Evolutionary conservation across 257 asterid species (phyloP).

Genomic region (Nicotiana paniculata): DNA sequence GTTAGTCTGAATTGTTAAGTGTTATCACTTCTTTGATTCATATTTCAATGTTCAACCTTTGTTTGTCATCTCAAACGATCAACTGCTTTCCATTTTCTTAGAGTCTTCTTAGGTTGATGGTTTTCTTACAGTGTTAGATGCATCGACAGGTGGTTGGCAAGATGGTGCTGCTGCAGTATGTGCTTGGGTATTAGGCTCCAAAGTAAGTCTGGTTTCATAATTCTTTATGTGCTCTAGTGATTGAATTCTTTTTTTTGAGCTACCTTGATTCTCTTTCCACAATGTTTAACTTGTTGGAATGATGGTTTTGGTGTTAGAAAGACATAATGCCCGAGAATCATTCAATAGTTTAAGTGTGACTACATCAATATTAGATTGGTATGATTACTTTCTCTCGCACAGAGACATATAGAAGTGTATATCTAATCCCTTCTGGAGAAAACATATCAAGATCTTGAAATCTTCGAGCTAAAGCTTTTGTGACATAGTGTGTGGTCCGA

Average conservation of each 20-base stretch:
- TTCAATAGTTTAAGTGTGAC: neutral
- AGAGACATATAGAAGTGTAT: neutral
- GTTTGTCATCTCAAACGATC: neutral
- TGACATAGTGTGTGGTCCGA: neutral
- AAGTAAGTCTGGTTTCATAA: constrained; percentile 38
- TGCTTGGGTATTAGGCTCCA: constrained; percentile 72
- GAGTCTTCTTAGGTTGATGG: neutral
- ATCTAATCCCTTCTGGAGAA: neutral
- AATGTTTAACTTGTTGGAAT: neutral
- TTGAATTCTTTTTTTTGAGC: neutral
- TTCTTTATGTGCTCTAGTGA: neutral
- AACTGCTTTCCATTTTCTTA: neutral
- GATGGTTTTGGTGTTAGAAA: neutral
- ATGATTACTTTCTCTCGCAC: neutral
- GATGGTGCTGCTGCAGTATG: constrained; percentile 98
- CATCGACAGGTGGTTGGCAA: constrained; percentile 75
- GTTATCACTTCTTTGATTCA: neutral
- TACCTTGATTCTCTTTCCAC: neutral
- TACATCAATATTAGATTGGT: neutral
- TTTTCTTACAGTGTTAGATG: constrained; percentile 13
- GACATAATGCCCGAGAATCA: neutral
- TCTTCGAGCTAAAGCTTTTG: neutral
- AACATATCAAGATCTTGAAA: neutral
- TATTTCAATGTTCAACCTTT: neutral
- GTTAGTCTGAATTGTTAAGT: too few species aligned